A percentile compares a stretch with the other conserved stretches of the same genome.
These are phyloP conservation scores for Cinchona pubescens DNA, from an alignment of 257 asterid species.

Conservation along the genomic window DNA sequence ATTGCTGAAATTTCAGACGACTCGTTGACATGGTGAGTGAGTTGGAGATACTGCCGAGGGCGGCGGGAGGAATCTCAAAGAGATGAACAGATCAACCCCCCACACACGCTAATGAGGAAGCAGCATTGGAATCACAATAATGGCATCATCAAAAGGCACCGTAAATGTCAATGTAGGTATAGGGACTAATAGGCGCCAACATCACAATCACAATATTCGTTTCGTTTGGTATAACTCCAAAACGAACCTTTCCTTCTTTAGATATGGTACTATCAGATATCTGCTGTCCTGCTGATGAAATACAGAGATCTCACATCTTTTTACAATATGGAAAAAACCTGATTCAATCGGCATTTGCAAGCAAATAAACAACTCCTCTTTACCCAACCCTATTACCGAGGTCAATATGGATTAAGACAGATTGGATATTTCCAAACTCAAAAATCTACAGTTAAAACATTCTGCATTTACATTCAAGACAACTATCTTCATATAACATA, in stretches of 20 bases:
- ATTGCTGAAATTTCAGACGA: too few relatives aligned
- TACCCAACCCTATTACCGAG: too few relatives aligned
- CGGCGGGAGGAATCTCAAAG: constrained; percentile 42
- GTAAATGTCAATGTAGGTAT: background rate
- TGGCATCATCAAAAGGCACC: background rate
- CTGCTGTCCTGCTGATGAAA: background rate
- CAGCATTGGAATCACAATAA: background rate
- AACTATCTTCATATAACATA: background rate
- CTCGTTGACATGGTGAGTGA: constrained; percentile 58
- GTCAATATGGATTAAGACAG: background rate
- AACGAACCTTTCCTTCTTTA: background rate
- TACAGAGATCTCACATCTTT: background rate
- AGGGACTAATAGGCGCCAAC: background rate
- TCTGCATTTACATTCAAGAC: background rate
- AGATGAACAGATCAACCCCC: constrained; percentile 16
- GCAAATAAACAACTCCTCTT: background rate
- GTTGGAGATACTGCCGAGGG: constrained; percentile 46
- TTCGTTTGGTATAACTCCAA: background rate
- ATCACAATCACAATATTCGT: too few relatives aligned
- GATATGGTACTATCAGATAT: background rate
- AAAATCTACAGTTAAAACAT: background rate
- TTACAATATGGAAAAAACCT: background rate
- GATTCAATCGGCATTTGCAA: background rate
- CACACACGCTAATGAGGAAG: background rate
- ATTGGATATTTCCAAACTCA: background rate